Evolutionary conservation across 148 eudicot genomes (phyloP), one percentile per base, ranked within the genome.

Genomic region (Vaccinium darrowii): DNA sequence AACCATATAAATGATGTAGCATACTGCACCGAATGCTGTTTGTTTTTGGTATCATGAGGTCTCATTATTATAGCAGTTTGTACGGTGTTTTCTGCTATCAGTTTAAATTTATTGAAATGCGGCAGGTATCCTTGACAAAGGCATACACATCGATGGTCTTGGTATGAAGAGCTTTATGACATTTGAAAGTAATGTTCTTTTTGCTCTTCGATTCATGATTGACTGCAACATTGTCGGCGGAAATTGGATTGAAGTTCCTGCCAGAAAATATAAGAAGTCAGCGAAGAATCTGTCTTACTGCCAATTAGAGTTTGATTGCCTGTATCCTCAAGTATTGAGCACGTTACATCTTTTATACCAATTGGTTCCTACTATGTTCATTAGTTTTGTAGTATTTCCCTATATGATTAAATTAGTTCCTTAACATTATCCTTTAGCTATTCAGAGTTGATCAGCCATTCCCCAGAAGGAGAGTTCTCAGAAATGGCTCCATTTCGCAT

Each of bases 401-500:
- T 53, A 60, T 33, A 30, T 25, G 54, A 72, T 52, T 79, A 79
- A 73, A 50, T 73, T 21, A 15, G 84, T 86, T 71, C 85, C 89
- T 88, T 90, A 78, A 89, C 90, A 73, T 65, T 60, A 39, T 65
- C 14, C 80, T 30, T 86, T 86, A 97, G 98, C 86, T 95, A 90
- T 89, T 84, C 91, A 53, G 95, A 97, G 72, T 88, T 97, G 93
- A 84, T 92, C 57, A 97, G 99, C 93, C 98, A 97, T 90, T 92
- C 90, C 16, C 93, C 98, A 63, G 98, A 95, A 90, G 98, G 99
- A 83, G 96, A 95, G 53, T 97, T 92, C 81, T 97, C 99, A 54
- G 95, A 91, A 89, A 97, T 97, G 98, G 99, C 98, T 78, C 98
- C 99, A 63, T 97, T 97, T 87, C 98, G 99, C 87, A 94, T 97